These are phyloP conservation scores for Cyberlindnera mycetangii DNA, from an alignment of 805 yeast genomes.

Conservation along the genomic window DNA sequence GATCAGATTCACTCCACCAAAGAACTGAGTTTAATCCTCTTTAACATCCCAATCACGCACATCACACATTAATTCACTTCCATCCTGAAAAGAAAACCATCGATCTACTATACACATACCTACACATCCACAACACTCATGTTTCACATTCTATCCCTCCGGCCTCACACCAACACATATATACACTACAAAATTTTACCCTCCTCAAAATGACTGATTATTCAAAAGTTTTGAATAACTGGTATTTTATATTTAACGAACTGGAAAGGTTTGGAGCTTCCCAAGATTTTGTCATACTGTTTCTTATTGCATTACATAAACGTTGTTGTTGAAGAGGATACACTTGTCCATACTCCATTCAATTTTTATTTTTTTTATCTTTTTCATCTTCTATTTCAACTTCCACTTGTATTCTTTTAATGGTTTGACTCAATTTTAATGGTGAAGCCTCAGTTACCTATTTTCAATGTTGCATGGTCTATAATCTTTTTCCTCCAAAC, in stretches of 20 bases:
- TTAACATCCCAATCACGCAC: not conserved
- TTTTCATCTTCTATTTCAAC: not conserved
- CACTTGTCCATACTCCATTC: slow-evolving; percentile 15
- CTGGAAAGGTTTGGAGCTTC: slow-evolving; percentile 4
- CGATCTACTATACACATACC: not conserved
- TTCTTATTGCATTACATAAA: slow-evolving; percentile 2
- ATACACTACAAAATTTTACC: slow-evolving; percentile 1
- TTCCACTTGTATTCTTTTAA: not conserved
- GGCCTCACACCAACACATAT: slow-evolving; percentile 3
- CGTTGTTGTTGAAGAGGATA: slow-evolving; percentile 2
- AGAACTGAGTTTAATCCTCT: slow-evolving; percentile 42
- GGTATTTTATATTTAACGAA: slow-evolving; percentile 14
- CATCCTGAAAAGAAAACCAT: not conserved
- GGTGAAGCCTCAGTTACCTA: not conserved
- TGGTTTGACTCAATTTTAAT: no score
- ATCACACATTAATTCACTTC: not conserved
- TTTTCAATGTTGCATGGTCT: slow-evolving; percentile 12
- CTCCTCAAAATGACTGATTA: slow-evolving; percentile 1
- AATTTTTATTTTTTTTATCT: slow-evolving; percentile 5
- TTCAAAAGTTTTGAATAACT: no score
- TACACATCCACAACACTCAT: slow-evolving; percentile 3
- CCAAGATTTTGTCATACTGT: slow-evolving; percentile 3
- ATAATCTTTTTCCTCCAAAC: not conserved
- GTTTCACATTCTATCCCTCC: not conserved
- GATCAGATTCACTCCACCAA: slow-evolving; percentile 90